Base-by-base conservation (phyloP, 1,139 yeast species). In the Protomyces pachydermus region DNA sequence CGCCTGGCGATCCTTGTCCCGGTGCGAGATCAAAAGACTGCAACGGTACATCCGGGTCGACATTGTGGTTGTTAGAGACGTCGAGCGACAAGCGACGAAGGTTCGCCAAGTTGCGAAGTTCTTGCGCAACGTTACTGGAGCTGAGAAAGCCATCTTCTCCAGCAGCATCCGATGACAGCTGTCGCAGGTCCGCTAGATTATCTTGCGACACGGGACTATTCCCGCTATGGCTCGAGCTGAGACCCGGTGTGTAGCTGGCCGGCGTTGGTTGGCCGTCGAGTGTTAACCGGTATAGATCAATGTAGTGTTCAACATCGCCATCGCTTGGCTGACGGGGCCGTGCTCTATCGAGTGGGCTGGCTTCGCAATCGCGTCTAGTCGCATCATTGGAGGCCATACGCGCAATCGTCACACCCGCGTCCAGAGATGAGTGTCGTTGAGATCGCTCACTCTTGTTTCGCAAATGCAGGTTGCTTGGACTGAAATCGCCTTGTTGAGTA, bases 21-120 rank as follows among this genome's bases (percentile, higher is more conserved):
- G 62, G 42, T 18, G 20, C 54, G n/a, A 58, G 28, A 10, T 58
- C 53, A 20, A 28, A 58, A 10, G 28, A 28, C 46, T 58, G 62
- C 14, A 50, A 23, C 9, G 62, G 62, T 2, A 58, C 62, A 32
- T 58, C 62, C 10, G 62, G 62, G 35, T 58, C 62, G 32, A 58
- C 42, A 42, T 42, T n/a, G 23, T 42, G 48, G 14, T 42, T 42
- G 5, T 58, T 58, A 6, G 62, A 51, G 14, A 51, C 62, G 20
- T 58, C 62, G 10, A 58, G 32, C 20, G 62, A 58, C 6, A 58
- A 25, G 25, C 62, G 35, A n/a, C 62, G 45, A 6, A 58, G 45
- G n/a, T 58, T 58, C n/a, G 53, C 56, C 39, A 58, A 45, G n/a
- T 51, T 58, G 34, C 45, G 42, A 12, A 58, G 32, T 28, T 58